phyloP scores from a whole-genome alignment of 495 filamentous ascomycete genomes.

The Podospora pseudopauciseta region DNA sequence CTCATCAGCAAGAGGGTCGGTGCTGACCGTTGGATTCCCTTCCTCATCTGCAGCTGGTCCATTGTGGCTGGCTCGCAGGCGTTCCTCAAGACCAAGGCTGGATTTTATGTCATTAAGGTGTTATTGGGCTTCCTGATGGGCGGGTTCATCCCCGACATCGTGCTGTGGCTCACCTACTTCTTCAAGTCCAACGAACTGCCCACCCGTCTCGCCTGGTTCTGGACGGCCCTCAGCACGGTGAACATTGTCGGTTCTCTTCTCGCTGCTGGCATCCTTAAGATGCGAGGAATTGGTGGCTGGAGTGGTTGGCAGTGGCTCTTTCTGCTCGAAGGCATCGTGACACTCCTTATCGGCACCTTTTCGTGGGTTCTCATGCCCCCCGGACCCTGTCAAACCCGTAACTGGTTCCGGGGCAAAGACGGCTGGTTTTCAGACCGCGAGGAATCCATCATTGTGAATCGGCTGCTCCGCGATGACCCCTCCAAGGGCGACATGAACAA shows the following conservation, averaged over 20 bases:
- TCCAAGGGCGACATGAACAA: constrained; percentile 65
- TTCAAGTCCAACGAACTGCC: constrained; percentile 52
- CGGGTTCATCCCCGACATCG: constrained; percentile 49
- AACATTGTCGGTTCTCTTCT: constrained; percentile 50
- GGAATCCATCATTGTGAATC: constrained; percentile 58
- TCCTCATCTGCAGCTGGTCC: constrained; percentile 46
- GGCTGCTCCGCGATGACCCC: constrained; percentile 61
- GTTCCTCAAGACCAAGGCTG: constrained; percentile 33
- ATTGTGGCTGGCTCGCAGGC: constrained; percentile 41
- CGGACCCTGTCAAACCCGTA: constrained; percentile 49
- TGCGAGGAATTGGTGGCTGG: constrained; percentile 48
- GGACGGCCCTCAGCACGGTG: constrained; percentile 43
- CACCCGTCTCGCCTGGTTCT: constrained; percentile 49
- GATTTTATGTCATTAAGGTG: constrained; percentile 42
- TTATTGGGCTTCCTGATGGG: constrained; percentile 48
- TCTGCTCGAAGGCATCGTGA: constrained; percentile 54
- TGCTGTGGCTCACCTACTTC: constrained; percentile 54
- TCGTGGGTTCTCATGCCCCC: constrained; percentile 55
- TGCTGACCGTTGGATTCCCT: constrained; percentile 47
- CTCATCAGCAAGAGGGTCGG: constrained; percentile 50
- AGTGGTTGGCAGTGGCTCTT: constrained; percentile 54
- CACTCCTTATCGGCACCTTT: constrained; percentile 48
- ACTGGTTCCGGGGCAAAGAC: constrained; percentile 51
- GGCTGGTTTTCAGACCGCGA: constrained; percentile 63
- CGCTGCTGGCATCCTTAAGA: constrained; percentile 49